phyloP scores from a whole-genome alignment of 1,139 yeast genomes.

The Candida mesenterica region DNA sequence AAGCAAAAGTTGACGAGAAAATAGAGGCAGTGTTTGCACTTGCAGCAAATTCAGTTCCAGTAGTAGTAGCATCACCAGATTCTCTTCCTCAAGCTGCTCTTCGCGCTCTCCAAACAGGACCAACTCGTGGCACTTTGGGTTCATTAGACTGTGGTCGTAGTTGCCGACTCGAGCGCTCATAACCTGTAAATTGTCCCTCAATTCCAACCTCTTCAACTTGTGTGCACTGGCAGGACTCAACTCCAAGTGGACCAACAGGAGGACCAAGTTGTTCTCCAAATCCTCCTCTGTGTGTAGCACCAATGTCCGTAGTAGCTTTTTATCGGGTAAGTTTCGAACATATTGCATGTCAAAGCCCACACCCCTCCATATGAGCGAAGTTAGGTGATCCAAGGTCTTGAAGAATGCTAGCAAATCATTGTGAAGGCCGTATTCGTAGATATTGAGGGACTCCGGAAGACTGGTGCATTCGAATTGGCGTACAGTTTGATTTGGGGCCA shows the following conservation, averaged over 20 bases:
- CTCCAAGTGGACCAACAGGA: constrained; percentile 23
- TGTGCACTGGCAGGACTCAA: constrained; percentile 4
- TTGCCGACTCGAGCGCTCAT: constrained; percentile 2
- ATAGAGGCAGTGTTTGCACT: not conserved
- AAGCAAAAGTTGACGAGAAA: not conserved
- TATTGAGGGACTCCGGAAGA: constrained; percentile 37
- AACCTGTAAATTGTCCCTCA: not conserved
- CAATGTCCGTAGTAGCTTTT: constrained; percentile 18
- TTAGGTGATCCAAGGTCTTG: constrained; percentile 18
- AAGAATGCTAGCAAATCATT: constrained; percentile 22
- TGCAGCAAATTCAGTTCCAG: not conserved
- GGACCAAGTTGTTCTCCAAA: constrained; percentile 11
- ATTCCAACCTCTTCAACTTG: not conserved
- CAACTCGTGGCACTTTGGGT: constrained; percentile 5
- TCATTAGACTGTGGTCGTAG: constrained; percentile 3
- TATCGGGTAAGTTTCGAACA: constrained; percentile 23
- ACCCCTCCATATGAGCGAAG: constrained; percentile 33
- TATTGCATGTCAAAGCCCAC: constrained; percentile 33
- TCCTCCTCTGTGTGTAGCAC: constrained; percentile 20
- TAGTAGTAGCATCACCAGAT: too few relatives aligned
- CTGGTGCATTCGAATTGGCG: constrained; percentile 24
- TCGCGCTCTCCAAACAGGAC: not conserved
- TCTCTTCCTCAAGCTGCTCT: too few relatives aligned
- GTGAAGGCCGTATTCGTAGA: constrained; percentile 28
- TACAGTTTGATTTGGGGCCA: constrained; percentile 9